These are phyloP conservation scores for Stygiomarasmius scandens DNA, from an alignment of 1,284 basidiomycete genomes.

Conservation along the genomic window DNA sequence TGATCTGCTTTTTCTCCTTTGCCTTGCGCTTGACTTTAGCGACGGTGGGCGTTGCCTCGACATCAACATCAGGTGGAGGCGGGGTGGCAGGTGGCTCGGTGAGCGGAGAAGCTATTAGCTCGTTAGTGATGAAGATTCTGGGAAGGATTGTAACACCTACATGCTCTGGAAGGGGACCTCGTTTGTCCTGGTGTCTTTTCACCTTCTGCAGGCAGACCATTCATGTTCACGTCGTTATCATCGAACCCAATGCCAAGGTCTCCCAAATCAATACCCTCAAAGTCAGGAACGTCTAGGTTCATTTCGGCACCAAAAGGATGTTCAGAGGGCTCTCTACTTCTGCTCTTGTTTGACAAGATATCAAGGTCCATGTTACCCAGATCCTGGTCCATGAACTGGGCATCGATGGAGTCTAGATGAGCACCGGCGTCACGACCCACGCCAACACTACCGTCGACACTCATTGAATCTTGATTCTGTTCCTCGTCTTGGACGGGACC, in stretches of 20 bases:
- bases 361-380: slow-evolving; percentile 56
- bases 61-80: slow-evolving; percentile 53
- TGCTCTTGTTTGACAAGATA: slow-evolving; percentile 53
- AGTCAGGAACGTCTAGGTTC: slow-evolving; percentile 57
- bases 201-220: slow-evolving; percentile 34
- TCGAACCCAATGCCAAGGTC: slow-evolving; percentile 78
- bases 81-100: slow-evolving; percentile 73
- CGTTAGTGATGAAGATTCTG: slow-evolving; percentile 10
- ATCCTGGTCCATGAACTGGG: slow-evolving; percentile 53
- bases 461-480: slow-evolving; percentile 44
- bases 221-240: slow-evolving; percentile 37
- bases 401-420: slow-evolving; percentile 60
- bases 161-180: slow-evolving; percentile 65
- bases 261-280: slow-evolving; percentile 60
- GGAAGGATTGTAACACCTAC: slow-evolving; percentile 45
- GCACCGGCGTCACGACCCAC: slow-evolving; percentile 72
- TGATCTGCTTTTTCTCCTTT: slow-evolving; percentile 79
- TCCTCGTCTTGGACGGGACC: slow-evolving; percentile 24
- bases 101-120: slow-evolving; percentile 66
- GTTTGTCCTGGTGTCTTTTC: slow-evolving; percentile 61
- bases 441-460: slow-evolving; percentile 68
- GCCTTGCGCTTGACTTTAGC: slow-evolving; percentile 53
- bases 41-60: slow-evolving; percentile 24
- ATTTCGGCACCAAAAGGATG: slow-evolving; percentile 63
- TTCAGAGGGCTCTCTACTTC: slow-evolving; percentile 65